Conservation (phyloP, 768 basidiomycete species). For the Lactarius tabidus region DNA sequence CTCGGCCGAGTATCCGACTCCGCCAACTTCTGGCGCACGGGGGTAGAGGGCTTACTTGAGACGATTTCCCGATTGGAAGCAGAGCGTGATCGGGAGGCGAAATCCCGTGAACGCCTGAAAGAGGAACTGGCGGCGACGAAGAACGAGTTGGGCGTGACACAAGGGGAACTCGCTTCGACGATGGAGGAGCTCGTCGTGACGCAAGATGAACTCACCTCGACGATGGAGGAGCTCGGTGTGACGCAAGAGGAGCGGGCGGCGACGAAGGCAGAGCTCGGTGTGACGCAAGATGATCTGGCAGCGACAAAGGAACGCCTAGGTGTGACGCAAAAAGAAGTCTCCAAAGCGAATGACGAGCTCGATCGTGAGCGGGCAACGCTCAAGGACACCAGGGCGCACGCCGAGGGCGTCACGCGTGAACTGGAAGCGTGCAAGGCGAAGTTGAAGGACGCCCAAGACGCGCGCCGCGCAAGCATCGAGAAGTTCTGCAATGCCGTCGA, state of each 20-base stretch:
- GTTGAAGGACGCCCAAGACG: conserved; percentile 2
- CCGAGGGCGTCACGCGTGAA: neutral
- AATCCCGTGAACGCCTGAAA: neutral
- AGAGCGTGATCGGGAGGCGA: neutral
- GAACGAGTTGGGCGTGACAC: no score
- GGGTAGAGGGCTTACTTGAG: neutral
- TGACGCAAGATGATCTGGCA: neutral
- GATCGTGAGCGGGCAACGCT: neutral
- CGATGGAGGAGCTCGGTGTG: neutral
- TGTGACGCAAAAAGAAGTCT: neutral
- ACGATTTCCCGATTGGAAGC: neutral
- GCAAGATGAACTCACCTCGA: neutral
- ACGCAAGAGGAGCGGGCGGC: neutral
- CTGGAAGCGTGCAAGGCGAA: neutral
- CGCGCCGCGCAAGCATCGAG: neutral
- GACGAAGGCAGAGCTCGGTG: neutral
- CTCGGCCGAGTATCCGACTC: neutral
- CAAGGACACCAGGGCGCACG: neutral
- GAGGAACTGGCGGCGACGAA: neutral
- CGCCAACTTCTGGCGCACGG: neutral
- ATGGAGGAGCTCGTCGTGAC: neutral
- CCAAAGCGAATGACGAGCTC: neutral
- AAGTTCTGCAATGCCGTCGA: neutral
- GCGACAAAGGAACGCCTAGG: neutral
- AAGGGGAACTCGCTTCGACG: neutral